Base-by-base conservation (phyloP, 306 rosid genomes). In the Sindora glabra region DNA sequence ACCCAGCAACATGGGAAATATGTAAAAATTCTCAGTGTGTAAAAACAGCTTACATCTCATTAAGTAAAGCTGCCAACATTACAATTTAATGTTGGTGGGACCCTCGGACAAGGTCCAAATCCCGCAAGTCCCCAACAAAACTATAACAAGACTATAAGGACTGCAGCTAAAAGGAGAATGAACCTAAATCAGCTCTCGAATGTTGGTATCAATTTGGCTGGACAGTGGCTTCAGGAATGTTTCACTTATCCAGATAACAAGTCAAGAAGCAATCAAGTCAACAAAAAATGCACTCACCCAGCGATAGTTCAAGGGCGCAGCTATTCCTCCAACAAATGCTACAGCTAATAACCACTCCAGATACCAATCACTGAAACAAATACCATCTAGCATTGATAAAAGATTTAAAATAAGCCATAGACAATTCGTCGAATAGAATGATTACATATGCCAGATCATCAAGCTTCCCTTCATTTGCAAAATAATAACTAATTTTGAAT, bases 331-430 rank as follows among this genome's bases (percentile, higher is more conserved):
- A 56, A 83, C 81, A 66, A 79, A 86, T 40, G 98, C 94, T 75
- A 83, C 74, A 27, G 98, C 98, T 54, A 88, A 81, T 50, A 92
- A 74, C 96, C 95, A 92, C 76, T 83, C 89, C 71, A 86, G 77
- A 67, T 92, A 83, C 78, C 69, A 68, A 64, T 86, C 98, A 72
- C 96, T 92, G 73, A 19, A 40, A 57, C 19, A 32, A 18, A 59
- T n/a, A 12, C 41, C 17, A 24, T 6, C 39, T 48, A 34, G 34
- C 3, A 23, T 22, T 37, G n/a, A 38, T 8, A 19, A 15, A 23
- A 17, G 52, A 51, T 8, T 6, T 51, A 27, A 19, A 29, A 60
- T 11, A 11, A 38, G 33, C n/a, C n/a, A n/a, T 50, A 10, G 16
- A 21, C 47, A 5, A 8, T 47, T 19, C 22, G 21, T 4, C n/a